phyloP scores from a whole-genome alignment of 2,329 filamentous ascomycete genomes.

The Sporothrix luriei region DNA sequence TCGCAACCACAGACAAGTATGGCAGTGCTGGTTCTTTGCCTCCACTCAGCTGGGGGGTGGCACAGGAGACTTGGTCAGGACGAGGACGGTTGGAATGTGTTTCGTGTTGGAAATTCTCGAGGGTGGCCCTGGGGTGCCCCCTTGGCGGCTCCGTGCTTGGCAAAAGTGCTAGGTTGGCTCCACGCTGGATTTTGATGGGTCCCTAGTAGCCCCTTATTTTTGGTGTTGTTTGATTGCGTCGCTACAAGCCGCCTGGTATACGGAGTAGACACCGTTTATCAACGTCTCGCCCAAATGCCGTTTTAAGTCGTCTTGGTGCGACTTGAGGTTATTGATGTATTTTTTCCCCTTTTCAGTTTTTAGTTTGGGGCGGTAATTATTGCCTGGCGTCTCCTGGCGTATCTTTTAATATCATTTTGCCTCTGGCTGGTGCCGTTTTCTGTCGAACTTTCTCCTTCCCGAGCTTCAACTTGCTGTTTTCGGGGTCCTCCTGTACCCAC shows the following conservation, averaged over 20 bases:
- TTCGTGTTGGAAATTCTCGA: constrained; percentile 31
- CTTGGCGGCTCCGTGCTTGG: constrained; percentile 32
- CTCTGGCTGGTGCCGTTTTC: constrained; percentile 13
- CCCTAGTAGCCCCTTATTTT: constrained; percentile 29
- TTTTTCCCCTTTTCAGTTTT: neutral
- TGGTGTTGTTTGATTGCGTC: constrained; percentile 13
- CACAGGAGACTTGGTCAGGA: neutral
- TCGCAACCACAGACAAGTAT: constrained; percentile 26
- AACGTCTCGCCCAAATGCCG: neutral
- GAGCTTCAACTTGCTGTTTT: neutral
- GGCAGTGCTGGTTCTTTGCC: constrained; percentile 2
- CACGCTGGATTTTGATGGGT: constrained; percentile 28
- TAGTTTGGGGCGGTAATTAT: neutral
- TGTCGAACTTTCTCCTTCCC: neutral
- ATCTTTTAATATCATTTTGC: constrained; percentile 22
- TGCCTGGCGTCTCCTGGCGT: neutral
- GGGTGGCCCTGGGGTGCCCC: constrained; percentile 15
- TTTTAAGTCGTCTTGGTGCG: neutral
- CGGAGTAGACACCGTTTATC: neutral
- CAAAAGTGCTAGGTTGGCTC: constrained; percentile 22
- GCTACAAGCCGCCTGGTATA: neutral
- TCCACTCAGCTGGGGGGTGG: constrained; percentile 13
- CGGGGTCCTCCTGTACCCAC: constrained; percentile 20
- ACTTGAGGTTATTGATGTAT: neutral
- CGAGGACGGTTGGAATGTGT: constrained; percentile 33